Percentiles rank a stretch among this genome's conserved stretches.
phyloP scores from a whole-genome alignment of 1,139 yeast species.

The Hemisphaericaspora xylofermentans region DNA sequence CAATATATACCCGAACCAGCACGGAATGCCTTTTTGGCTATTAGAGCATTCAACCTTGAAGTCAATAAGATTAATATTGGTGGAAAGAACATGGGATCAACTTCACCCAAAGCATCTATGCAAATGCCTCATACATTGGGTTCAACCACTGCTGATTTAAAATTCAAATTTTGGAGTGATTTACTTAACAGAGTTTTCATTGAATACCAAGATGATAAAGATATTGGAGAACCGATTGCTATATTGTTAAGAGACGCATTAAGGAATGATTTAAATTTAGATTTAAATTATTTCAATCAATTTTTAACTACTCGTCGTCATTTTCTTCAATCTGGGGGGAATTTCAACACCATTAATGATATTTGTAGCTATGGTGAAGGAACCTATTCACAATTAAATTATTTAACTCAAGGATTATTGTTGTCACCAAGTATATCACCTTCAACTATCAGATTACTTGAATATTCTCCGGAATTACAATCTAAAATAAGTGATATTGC shows the following conservation, averaged over 20 bases:
- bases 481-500: conserved; percentile 55
- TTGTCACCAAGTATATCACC: conserved; percentile 62
- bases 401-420: conserved; percentile 61
- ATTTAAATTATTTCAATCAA: conserved; percentile 55
- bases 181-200: conserved; percentile 42
- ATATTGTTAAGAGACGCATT: conserved; percentile 53
- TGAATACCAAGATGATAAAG: conserved; percentile 24
- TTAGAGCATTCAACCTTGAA: conserved; percentile 68
- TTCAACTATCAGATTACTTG: conserved; percentile 50
- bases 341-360: conserved; percentile 53
- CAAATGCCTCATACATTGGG: conserved; percentile 38
- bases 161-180: conserved; percentile 65
- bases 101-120: conserved; percentile 29
- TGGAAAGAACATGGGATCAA: conserved; percentile 35
- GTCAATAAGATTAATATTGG: conserved; percentile 58
- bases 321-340: conserved; percentile 41
- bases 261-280: conserved; percentile 50
- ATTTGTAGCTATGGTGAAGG: conserved; percentile 84
- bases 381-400: conserved; percentile 70
- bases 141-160: conserved; percentile 48
- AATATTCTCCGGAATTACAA: conserved; percentile 44
- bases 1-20: conserved; percentile 71
- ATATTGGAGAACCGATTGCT: conserved; percentile 65
- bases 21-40: conserved; percentile 64
- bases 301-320: conserved; percentile 61